A percentile compares a stretch with the other conserved stretches of the same genome.
Evolutionary conservation across 169 alveolate genomes (phyloP).

Genomic region (Neospora caninum): DNA sequence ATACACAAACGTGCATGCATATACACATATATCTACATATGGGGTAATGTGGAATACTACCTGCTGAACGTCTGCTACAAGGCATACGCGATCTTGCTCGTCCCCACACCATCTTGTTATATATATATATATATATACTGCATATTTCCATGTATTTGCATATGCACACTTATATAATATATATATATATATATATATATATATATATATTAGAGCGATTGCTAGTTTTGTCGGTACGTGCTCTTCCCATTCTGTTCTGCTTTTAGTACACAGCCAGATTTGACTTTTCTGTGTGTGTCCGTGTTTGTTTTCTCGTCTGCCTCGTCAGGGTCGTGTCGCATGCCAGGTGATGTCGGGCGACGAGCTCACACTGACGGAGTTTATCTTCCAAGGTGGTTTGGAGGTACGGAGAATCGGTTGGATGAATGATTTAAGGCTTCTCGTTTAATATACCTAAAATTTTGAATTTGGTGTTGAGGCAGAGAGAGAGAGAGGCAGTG

Average conservation of each 20-base stretch:
- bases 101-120: background rate
- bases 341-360: conserved; percentile 57
- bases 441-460: too few relatives aligned
- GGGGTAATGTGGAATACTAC: background rate
- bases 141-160: background rate
- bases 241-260: background rate
- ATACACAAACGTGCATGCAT: background rate
- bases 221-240: background rate
- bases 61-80: too few relatives aligned
- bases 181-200: conserved; percentile 4
- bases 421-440: too few relatives aligned
- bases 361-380: conserved; percentile 53
- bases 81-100: too few relatives aligned
- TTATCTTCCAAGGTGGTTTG: conserved; percentile 33
- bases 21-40: background rate
- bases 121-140: background rate
- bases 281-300: background rate
- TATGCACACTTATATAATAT: background rate
- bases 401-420: conserved; percentile 12
- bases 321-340: conserved; percentile 55
- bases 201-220: background rate
- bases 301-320: background rate
- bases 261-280: background rate
- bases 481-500: too few relatives aligned
- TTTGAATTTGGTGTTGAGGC: too few relatives aligned